Percentiles rank a stretch among this genome's conserved stretches.
phyloP scores from a whole-genome alignment of 306 rosid species.

The Inga oerstediana region DNA sequence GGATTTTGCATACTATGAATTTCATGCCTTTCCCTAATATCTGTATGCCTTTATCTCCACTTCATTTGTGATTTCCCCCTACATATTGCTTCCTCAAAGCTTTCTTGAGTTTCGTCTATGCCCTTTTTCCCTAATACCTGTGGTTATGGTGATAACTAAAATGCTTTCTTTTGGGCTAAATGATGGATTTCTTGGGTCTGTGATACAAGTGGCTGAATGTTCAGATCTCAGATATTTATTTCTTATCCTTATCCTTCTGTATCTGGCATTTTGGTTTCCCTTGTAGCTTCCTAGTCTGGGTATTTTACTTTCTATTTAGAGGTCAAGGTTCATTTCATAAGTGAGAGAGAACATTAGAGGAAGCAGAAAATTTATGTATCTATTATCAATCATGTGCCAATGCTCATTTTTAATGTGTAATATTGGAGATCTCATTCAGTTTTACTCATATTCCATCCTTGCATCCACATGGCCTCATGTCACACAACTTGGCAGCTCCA shows the following conservation, averaged over 20 bases:
- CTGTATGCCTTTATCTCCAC: conserved; percentile 7
- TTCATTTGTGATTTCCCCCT: background rate
- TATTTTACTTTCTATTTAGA: background rate
- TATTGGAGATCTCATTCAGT: background rate
- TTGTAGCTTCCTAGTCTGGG: background rate
- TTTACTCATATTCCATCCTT: background rate
- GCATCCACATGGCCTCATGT: background rate
- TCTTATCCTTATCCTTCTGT: background rate
- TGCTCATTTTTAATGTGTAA: conserved; percentile 8
- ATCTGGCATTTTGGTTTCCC: background rate
- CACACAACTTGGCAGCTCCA: background rate
- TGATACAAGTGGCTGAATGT: background rate
- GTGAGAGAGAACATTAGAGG: background rate
- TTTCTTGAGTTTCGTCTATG: background rate
- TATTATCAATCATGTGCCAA: background rate
- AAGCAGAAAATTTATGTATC: background rate
- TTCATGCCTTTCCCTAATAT: background rate
- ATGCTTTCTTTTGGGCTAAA: background rate
- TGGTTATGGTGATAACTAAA: background rate
- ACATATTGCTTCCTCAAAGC: background rate
- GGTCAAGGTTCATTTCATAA: background rate
- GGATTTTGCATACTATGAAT: too few relatives aligned
- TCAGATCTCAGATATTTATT: background rate
- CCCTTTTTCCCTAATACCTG: background rate
- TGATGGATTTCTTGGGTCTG: background rate